Conservation (phyloP, 352 stramenopile genomes). For the Globisporangium nunn region DNA sequence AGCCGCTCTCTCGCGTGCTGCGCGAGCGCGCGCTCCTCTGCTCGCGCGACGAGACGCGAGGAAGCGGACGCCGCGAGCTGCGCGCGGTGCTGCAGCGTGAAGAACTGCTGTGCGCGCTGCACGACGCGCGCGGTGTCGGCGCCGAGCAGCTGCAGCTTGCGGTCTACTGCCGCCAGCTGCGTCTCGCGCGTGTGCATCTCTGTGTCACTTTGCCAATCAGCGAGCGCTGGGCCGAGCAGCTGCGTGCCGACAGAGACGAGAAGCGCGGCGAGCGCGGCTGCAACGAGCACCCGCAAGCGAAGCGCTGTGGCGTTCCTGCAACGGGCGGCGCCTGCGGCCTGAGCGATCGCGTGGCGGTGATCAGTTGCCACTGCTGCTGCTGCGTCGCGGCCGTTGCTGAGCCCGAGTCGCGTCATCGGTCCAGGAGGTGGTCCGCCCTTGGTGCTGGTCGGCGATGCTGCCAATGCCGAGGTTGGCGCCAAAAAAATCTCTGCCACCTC, state of each 20-base stretch:
- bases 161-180: constrained; percentile 4
- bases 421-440: background rate
- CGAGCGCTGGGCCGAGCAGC: constrained; percentile 5
- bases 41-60: constrained; percentile 9
- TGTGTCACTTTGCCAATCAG: constrained; percentile 10
- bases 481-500: background rate
- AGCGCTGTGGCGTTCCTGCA: background rate
- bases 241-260: background rate
- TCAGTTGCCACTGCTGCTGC: background rate
- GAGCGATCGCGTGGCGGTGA: background rate
- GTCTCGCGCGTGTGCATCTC: background rate
- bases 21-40: background rate
- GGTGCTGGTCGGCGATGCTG: background rate
- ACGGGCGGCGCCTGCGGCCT: background rate
- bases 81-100: constrained; percentile 10
- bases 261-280: background rate
- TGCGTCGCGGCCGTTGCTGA: background rate
- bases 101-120: constrained; percentile 7
- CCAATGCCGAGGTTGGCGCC: background rate
- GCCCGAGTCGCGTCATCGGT: background rate
- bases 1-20: constrained; percentile 7
- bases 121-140: constrained; percentile 7
- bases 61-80: constrained; percentile 4
- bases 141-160: constrained; percentile 1
- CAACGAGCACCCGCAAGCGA: background rate